These are phyloP conservation scores for Tylopilus sp. DNA, from an alignment of 1,284 basidiomycete species.

Conservation along the genomic window DNA sequence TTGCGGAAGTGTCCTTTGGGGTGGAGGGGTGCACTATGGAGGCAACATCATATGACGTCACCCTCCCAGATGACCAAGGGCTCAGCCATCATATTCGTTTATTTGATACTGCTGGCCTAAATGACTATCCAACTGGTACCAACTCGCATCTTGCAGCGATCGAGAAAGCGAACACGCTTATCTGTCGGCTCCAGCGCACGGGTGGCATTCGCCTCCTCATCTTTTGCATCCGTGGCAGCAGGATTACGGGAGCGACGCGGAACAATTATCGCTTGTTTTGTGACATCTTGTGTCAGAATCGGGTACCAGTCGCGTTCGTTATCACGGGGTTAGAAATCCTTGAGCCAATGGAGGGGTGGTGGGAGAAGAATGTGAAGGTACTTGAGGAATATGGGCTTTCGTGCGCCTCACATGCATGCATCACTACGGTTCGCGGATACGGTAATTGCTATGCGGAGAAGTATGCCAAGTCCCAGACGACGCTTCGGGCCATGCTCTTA, in stretches of 20 bases:
- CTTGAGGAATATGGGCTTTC: constrained; percentile 22
- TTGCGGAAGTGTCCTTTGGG: constrained; percentile 29
- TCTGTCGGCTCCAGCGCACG: constrained; percentile 31
- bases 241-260: constrained; percentile 31
- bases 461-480: constrained; percentile 34
- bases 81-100: constrained; percentile 26
- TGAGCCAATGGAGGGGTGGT: constrained; percentile 42
- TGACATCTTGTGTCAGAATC: constrained; percentile 35
- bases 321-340: constrained; percentile 39
- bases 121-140: constrained; percentile 28
- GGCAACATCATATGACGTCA: constrained; percentile 26
- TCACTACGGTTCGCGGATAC: constrained; percentile 34
- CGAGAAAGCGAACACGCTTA: constrained; percentile 33
- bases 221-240: constrained; percentile 40
- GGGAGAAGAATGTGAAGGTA: constrained; percentile 19
- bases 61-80: constrained; percentile 18
- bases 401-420: constrained; percentile 34
- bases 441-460: constrained; percentile 10
- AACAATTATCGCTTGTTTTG: constrained; percentile 38
- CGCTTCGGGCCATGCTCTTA: constrained; percentile 33
- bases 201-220: constrained; percentile 39
- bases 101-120: constrained; percentile 37
- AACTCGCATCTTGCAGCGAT: no score
- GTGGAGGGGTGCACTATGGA: constrained; percentile 28
- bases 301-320: constrained; percentile 39